Evolutionary conservation across 768 basidiomycete genomes (phyloP).

Genomic region (Gloeophyllum trabeum): DNA sequence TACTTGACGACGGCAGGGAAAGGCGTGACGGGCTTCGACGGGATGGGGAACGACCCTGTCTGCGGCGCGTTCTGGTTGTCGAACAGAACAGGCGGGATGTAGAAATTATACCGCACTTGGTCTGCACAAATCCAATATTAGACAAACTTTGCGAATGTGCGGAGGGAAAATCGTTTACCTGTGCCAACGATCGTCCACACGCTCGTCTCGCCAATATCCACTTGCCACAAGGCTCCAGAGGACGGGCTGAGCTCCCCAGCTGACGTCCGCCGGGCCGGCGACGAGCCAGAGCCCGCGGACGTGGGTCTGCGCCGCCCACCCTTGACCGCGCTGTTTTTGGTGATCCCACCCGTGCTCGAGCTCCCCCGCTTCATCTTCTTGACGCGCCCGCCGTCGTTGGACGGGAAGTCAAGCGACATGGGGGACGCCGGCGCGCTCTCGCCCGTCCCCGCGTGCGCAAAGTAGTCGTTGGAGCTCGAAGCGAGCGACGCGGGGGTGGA

Average conservation of each 20-base stretch:
- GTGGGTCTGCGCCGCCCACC: slow-evolving; percentile 62
- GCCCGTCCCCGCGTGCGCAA: slow-evolving; percentile 32
- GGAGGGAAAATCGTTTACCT: slow-evolving; percentile 32
- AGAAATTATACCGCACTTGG: slow-evolving; percentile 90
- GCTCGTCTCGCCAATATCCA: slow-evolving; percentile 88
- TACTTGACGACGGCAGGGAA: slow-evolving; percentile 86
- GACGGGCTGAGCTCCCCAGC: slow-evolving; percentile 57
- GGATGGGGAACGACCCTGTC: slow-evolving; percentile 65
- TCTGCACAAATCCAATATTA: slow-evolving; percentile 29
- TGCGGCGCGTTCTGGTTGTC: slow-evolving; percentile 69
- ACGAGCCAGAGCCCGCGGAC: slow-evolving; percentile 45
- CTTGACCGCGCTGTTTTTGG: slow-evolving; percentile 39
- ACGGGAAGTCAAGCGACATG: slow-evolving; percentile 54
- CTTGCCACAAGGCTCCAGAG: slow-evolving; percentile 77
- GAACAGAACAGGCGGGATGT: slow-evolving; percentile 76
- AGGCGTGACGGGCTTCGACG: slow-evolving; percentile 75
- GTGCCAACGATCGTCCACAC: slow-evolving; percentile 94
- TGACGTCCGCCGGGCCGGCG: slow-evolving; percentile 56
- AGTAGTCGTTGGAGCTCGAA: slow-evolving; percentile 48
- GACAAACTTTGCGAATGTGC: slow-evolving; percentile 9
- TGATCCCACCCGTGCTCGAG: slow-evolving; percentile 54
- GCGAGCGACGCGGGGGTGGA: slow-evolving; percentile 47
- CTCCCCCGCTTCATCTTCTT: slow-evolving; percentile 71
- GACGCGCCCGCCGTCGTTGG: slow-evolving; percentile 79
- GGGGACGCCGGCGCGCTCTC: slow-evolving; percentile 66